Evolutionary conservation across 1,284 basidiomycete genomes (phyloP).

Genomic region (Ceratobasidium papillatum): DNA sequence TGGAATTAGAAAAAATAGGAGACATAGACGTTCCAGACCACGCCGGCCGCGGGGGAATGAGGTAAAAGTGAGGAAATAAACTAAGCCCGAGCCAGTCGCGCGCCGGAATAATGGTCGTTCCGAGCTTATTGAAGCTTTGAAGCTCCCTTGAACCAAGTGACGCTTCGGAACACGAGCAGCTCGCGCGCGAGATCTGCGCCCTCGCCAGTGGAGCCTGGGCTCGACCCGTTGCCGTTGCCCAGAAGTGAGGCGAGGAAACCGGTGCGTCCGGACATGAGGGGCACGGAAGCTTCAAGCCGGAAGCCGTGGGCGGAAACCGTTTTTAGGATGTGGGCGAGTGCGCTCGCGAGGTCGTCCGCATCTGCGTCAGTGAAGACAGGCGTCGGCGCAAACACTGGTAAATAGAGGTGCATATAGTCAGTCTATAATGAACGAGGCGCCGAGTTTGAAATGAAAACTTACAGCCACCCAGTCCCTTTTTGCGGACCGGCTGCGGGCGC

Average conservation of each 20-base stretch:
- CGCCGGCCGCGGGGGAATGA: conserved; percentile 14
- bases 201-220: conserved; percentile 22
- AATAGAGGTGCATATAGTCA: conserved; percentile 33
- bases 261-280: conserved; percentile 20
- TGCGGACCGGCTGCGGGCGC: conserved; percentile 23
- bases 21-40: conserved; percentile 30
- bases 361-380: conserved; percentile 30
- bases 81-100: conserved; percentile 5
- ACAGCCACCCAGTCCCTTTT: conserved; percentile 34
- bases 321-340: conserved; percentile 36
- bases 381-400: conserved; percentile 21
- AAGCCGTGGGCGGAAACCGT: conserved; percentile 37
- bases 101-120: background rate
- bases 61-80: conserved; percentile 25
- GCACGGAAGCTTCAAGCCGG: conserved; percentile 34
- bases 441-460: conserved; percentile 10
- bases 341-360: conserved; percentile 36
- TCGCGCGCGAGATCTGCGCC: conserved; percentile 36
- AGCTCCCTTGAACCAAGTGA: conserved; percentile 32
- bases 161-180: conserved; percentile 37
- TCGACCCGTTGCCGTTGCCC: background rate
- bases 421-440: background rate
- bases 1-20: background rate
- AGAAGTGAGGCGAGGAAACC: conserved; percentile 35
- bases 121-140: conserved; percentile 6